Conservation (phyloP, 805 yeast species). For the Starmerella tilneyi region DNA sequence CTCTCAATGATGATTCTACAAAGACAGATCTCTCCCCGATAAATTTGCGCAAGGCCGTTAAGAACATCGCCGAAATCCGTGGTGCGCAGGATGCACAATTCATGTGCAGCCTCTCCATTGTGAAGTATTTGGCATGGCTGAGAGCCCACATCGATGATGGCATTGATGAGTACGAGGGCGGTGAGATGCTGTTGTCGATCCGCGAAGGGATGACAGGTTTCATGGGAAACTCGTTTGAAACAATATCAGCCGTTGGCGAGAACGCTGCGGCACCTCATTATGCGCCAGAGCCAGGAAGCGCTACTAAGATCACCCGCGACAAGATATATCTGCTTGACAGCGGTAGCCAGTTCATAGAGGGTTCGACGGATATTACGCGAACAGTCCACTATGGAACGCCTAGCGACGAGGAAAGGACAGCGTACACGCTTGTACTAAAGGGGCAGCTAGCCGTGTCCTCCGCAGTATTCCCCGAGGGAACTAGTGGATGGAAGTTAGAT, state of each 20-base stretch:
- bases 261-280: constrained; percentile 74
- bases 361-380: constrained; percentile 93
- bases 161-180: constrained; percentile 50
- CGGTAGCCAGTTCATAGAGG: constrained; percentile 87
- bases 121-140: constrained; percentile 74
- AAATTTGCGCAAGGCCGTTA: constrained; percentile 58
- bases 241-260: constrained; percentile 65
- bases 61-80: constrained; percentile 59
- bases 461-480: constrained; percentile 67
- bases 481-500: constrained; percentile 70
- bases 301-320: constrained; percentile 52
- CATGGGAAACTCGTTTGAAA: constrained; percentile 57
- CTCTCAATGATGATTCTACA: constrained; percentile 35
- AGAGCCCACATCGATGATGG: constrained; percentile 44
- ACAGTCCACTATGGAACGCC: constrained; percentile 64
- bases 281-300: constrained; percentile 46
- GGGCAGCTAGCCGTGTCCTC: constrained; percentile 83
- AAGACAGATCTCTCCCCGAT: constrained; percentile 48
- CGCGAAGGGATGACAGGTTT: constrained; percentile 32
- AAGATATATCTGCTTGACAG: constrained; percentile 74
- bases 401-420: constrained; percentile 45
- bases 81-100: constrained; percentile 69
- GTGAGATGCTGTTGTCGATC: constrained; percentile 41
- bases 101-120: constrained; percentile 72
- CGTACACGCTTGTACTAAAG: constrained; percentile 77